Evolutionary conservation across 345 rosid species (phyloP).

Genomic region (Noccaea caerulescens): DNA sequence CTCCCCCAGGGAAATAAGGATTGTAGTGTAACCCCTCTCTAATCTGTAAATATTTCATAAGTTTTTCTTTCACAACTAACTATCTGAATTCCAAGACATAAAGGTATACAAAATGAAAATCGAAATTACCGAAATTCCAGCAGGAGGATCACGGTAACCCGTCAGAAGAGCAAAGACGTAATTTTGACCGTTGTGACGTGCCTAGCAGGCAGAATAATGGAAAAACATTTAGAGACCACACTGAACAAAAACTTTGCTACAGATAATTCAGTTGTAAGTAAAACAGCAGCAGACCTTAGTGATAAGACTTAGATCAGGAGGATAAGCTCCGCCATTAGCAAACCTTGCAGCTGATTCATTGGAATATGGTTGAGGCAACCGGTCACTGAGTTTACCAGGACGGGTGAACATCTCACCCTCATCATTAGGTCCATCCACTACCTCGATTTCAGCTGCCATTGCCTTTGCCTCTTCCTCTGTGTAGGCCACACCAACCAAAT

Average conservation of each 20-base stretch:
- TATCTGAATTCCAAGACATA: background rate
- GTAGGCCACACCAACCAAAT: conserved; percentile 95
- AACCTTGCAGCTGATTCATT: conserved; percentile 98
- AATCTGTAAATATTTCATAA: conserved; percentile 54
- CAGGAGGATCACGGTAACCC: conserved; percentile 99
- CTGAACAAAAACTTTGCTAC: conserved; percentile 7
- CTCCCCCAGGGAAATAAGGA: conserved; percentile 99
- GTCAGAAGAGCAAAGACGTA: conserved; percentile 96
- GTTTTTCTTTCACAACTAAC: background rate
- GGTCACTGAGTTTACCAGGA: conserved; percentile 98
- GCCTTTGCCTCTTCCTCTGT: conserved; percentile 98
- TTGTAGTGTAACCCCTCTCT: conserved; percentile 95
- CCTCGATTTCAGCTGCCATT: conserved; percentile 99
- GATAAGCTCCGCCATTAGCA: conserved; percentile 99
- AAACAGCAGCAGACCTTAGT: conserved; percentile 70
- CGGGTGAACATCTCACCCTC: conserved; percentile 99
- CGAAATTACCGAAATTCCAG: conserved; percentile 74
- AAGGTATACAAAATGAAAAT: background rate
- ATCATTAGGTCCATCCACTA: conserved; percentile 97
- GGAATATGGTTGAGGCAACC: conserved; percentile 85
- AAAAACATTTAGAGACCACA: background rate
- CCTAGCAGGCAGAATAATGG: conserved; percentile 55
- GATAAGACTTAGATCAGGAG: conserved; percentile 98
- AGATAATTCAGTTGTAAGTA: conserved; percentile 13
- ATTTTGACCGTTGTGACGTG: conserved; percentile 98